Percentiles rank a stretch among this genome's conserved stretches.
Conservation (phyloP, 2,329 filamentous ascomycete genomes). For the Phialophora macrospora region DNA sequence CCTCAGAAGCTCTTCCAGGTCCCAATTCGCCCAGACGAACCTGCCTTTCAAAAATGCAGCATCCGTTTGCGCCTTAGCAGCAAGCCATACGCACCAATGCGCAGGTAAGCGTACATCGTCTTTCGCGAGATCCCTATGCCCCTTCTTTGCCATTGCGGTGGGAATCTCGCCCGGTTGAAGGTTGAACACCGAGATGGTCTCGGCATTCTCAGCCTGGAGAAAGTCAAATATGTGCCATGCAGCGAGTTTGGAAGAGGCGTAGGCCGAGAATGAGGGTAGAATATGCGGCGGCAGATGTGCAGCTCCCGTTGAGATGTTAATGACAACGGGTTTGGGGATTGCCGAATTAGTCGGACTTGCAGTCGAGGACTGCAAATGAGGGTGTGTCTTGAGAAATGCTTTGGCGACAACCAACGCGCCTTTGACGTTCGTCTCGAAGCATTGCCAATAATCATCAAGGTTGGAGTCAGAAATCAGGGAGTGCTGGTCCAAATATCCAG, state of each 20-base stretch:
- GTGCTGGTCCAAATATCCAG: slow-evolving; percentile 8
- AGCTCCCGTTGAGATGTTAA: slow-evolving; percentile 15
- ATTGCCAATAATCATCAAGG: slow-evolving; percentile 18
- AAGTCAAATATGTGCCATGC: slow-evolving; percentile 12
- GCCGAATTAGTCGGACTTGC: not conserved
- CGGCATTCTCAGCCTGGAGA: slow-evolving; percentile 9
- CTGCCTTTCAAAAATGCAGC: slow-evolving; percentile 21
- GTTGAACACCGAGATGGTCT: slow-evolving; percentile 13
- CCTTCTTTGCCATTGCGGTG: slow-evolving; percentile 16
- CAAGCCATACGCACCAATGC: slow-evolving; percentile 15
- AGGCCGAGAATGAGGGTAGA: slow-evolving; percentile 7
- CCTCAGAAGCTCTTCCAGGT: slow-evolving; percentile 52
- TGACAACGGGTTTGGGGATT: slow-evolving; percentile 3
- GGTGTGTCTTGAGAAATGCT: slow-evolving; percentile 13
- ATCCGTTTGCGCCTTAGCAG: slow-evolving; percentile 9
- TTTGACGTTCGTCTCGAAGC: slow-evolving; percentile 22
- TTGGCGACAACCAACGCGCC: slow-evolving; percentile 19
- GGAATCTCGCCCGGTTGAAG: slow-evolving; percentile 18
- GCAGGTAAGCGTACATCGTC: slow-evolving; percentile 13
- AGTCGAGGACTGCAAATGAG: not conserved
- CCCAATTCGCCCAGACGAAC: slow-evolving; percentile 17
- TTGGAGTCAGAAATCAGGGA: slow-evolving; percentile 7
- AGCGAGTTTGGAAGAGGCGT: slow-evolving; percentile 15
- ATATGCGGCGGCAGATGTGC: slow-evolving; percentile 1
- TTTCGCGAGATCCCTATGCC: slow-evolving; percentile 6